Base-by-base conservation (phyloP, 306 rosid species). In the Glycine soja region DNA sequence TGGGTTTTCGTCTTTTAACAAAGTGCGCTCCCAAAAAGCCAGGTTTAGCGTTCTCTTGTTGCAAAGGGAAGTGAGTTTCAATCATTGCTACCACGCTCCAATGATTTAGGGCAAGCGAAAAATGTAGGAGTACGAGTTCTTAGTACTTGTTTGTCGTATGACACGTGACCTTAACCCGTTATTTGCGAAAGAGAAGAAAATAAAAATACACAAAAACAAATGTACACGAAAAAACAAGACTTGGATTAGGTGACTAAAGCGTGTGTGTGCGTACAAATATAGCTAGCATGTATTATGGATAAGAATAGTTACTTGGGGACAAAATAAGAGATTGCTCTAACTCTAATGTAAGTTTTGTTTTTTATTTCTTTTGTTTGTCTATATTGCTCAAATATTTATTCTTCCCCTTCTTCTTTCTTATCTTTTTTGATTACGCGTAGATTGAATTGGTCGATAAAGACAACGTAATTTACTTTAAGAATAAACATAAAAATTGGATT, bases 1-100 rank as follows among this genome's bases (percentile, higher is more conserved):
- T 72, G 19, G 43, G 38, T 70, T 70, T 68, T 9, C 5, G 0
- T 9, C 32, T 80, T 72, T 80, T 72, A 34, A 63, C 74, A 6
- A 80, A 72, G 75, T 62, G 84, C 58, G 71, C 71, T 54, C 71
- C 78, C 72, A 2, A 47, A 80, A 80, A 61, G 72, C 18, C 6
- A 36, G 48, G 19, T 24, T 81, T 51, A 42, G 32, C 48, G 80
- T 64, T 40, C 36, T 63, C 64, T 68, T 24, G 30, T 24, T 24
- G 30, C 2, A 24, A 24, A 24, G 30, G 30, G 30, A 0, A 24
- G 30, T 24, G 30, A 24, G 30, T 24, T 24, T 24, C 30, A 67
- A 81, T 81, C 24, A 81, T 81, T 81, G 62, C 76, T 46, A 3
- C 71, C 85, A 81, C 80, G 76, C 80, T 81, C 80, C 75, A 81